Percentiles rank a stretch among this genome's conserved stretches.
Conservation (phyloP, 2,329 filamentous ascomycete species). For the Fusarium paranaense region DNA sequence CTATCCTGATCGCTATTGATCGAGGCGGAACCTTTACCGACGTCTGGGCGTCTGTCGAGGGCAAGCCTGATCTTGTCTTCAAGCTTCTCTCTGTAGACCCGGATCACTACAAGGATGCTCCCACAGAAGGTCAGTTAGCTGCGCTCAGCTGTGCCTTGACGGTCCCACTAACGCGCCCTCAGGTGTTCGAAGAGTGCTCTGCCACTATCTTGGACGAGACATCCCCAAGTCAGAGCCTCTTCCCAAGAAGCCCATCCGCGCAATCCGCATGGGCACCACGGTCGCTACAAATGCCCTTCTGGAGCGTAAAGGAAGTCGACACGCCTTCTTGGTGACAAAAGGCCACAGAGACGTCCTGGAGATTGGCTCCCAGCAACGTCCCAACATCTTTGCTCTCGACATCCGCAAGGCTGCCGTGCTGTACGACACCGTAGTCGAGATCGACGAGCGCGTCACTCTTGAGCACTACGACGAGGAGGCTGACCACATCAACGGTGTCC, state of each 20-base stretch:
- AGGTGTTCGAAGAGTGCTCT: slow-evolving; percentile 22
- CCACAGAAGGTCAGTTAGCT: slow-evolving; percentile 62
- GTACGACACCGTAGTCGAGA: slow-evolving; percentile 75
- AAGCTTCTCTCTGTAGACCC: slow-evolving; percentile 65
- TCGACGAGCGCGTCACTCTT: slow-evolving; percentile 78
- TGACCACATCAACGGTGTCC: slow-evolving; percentile 58
- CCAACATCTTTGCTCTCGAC: slow-evolving; percentile 78
- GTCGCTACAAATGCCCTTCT: slow-evolving; percentile 77
- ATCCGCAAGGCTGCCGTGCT: slow-evolving; percentile 76
- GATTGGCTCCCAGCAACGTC: slow-evolving; percentile 79
- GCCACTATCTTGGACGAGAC: slow-evolving; percentile 9
- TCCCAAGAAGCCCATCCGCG: slow-evolving; percentile 59
- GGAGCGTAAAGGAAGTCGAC: slow-evolving; percentile 77
- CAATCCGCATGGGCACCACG: slow-evolving; percentile 82
- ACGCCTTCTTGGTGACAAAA: slow-evolving; percentile 76
- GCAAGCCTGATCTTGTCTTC: slow-evolving; percentile 16
- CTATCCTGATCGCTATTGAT: slow-evolving; percentile 14
- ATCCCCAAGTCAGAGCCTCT: slow-evolving; percentile 47
- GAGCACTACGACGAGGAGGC: slow-evolving; percentile 80
- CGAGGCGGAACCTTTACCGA: slow-evolving; percentile 24
- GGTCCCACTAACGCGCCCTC: background rate
- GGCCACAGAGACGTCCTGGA: slow-evolving; percentile 78
- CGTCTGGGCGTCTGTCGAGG: slow-evolving; percentile 18
- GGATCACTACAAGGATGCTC: slow-evolving; percentile 77
- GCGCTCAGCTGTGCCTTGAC: background rate